Conservation (phyloP, 495 filamentous ascomycete genomes). For the Bacidia rubella region DNA sequence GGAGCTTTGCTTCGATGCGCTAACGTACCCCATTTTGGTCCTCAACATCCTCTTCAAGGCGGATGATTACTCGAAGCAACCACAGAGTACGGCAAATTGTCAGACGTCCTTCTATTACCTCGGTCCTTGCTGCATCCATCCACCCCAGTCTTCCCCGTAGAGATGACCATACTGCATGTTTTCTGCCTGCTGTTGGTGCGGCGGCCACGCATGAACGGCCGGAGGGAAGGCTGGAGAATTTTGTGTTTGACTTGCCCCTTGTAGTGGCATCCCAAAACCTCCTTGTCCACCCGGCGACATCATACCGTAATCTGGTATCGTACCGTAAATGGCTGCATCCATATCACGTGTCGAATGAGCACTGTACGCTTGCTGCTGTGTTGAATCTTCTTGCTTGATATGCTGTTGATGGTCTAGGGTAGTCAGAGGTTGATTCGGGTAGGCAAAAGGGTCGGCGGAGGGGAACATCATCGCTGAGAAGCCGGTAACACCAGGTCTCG, state of each 20-base stretch:
- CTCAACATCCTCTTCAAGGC: conserved; percentile 17
- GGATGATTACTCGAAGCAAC: no score
- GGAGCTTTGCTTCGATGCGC: no score
- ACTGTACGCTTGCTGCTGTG: not conserved
- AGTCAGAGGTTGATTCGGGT: conserved; percentile 71
- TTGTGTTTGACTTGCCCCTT: not conserved
- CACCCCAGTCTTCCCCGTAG: conserved; percentile 21
- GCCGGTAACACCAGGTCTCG: conserved; percentile 39
- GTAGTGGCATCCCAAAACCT: not conserved
- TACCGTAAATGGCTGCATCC: not conserved
- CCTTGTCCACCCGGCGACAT: not conserved
- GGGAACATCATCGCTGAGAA: conserved; percentile 87
- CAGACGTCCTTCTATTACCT: not conserved
- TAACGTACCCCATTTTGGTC: no score
- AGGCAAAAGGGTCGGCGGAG: conserved; percentile 77
- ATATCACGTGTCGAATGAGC: not conserved
- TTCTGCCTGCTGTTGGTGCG: conserved; percentile 7
- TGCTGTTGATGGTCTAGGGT: conserved; percentile 40
- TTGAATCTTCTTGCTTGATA: conserved; percentile 10
- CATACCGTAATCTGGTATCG: not conserved
- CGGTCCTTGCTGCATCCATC: conserved; percentile 17
- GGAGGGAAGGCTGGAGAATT: not conserved
- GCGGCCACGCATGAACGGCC: conserved; percentile 2
- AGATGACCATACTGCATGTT: conserved; percentile 13
- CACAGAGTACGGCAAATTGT: no score